These are phyloP conservation scores for Fusarium sulawesiense DNA, from an alignment of 2,329 filamentous ascomycete genomes.

Conservation along the genomic window DNA sequence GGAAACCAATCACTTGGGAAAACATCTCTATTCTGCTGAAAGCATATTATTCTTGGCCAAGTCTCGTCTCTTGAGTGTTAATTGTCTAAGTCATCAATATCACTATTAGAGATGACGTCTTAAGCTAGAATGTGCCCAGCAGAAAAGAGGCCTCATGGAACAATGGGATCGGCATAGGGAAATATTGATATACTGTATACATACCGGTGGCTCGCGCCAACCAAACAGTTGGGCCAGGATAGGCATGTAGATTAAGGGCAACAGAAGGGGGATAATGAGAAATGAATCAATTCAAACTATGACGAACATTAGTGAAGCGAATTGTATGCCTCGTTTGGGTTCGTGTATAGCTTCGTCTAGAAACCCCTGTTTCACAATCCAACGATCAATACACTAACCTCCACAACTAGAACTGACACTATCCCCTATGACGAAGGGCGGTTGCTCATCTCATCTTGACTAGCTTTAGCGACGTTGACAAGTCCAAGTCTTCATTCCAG, in stretches of 20 bases:
- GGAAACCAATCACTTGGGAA: slow-evolving; percentile 42
- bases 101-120: slow-evolving; percentile 6
- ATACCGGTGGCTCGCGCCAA: slow-evolving; percentile 39
- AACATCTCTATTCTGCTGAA: slow-evolving; percentile 37
- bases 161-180: slow-evolving; percentile 31
- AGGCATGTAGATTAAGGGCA: neutral
- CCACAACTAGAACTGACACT: slow-evolving; percentile 8
- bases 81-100: slow-evolving; percentile 9
- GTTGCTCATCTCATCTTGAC: neutral
- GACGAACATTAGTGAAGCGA: slow-evolving; percentile 9
- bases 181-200: slow-evolving; percentile 42
- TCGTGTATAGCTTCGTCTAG: slow-evolving; percentile 8
- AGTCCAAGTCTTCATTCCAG: slow-evolving; percentile 9
- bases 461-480: neutral
- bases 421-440: slow-evolving; percentile 10
- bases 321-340: neutral
- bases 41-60: slow-evolving; percentile 30
- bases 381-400: neutral
- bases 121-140: neutral
- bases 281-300: slow-evolving; percentile 15
- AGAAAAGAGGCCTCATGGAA: slow-evolving; percentile 27
- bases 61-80: slow-evolving; percentile 11
- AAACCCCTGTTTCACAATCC: slow-evolving; percentile 8
- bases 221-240: slow-evolving; percentile 16
- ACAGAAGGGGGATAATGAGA: slow-evolving; percentile 6